Evolutionary conservation across 257 asterid species (phyloP).

Genomic region (Dorcoceras hygrometricum): DNA sequence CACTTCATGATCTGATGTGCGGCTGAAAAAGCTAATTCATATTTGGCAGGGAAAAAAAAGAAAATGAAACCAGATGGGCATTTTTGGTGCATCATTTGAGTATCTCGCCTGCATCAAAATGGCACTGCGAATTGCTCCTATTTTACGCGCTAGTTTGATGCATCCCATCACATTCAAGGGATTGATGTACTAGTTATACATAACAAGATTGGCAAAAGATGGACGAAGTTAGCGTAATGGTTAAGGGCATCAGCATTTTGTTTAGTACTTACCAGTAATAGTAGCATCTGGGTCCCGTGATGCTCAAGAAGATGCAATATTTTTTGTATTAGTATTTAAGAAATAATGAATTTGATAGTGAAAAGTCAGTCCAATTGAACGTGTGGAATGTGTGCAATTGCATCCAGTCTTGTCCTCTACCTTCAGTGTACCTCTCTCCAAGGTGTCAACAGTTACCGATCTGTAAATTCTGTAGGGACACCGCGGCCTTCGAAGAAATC

Average conservation of each 20-base stretch:
- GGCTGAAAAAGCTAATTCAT: background rate
- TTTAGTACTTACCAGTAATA: background rate
- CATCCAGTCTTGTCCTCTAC: background rate
- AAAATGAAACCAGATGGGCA: slow-evolving; percentile 37
- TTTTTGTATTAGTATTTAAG: background rate
- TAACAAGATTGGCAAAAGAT: background rate
- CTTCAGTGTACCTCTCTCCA: background rate
- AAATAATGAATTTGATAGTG: no score
- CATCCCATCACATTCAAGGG: background rate
- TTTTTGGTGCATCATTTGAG: background rate
- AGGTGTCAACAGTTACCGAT: background rate
- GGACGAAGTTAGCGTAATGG: background rate
- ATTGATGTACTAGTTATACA: background rate
- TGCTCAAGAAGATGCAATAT: background rate
- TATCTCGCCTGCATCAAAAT: background rate
- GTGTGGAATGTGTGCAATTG: background rate
- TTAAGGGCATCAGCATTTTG: background rate
- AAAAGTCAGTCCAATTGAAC: no score
- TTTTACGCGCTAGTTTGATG: background rate
- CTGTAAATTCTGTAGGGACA: background rate
- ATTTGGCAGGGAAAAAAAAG: slow-evolving; percentile 66
- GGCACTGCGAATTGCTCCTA: background rate
- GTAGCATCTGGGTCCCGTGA: background rate
- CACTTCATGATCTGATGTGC: background rate
- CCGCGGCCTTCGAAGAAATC: background rate